Percentiles rank a stretch among this genome's conserved stretches.
Evolutionary conservation across 116 monocot genomes (phyloP).

Genomic region (Phalaenopsis hybrid): DNA sequence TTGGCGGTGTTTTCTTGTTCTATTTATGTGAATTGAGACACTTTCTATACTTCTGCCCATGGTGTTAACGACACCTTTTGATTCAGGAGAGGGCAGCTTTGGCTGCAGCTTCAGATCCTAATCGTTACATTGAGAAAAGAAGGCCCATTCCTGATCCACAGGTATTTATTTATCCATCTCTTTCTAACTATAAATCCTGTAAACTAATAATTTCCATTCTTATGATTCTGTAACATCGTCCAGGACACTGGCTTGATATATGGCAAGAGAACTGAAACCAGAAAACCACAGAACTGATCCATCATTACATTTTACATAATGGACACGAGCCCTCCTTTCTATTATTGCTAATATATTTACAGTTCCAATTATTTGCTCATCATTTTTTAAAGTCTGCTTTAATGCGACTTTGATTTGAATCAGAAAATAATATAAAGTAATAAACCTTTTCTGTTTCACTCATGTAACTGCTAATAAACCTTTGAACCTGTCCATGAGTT

Average conservation of each 20-base stretch:
- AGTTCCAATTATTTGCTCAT: neutral
- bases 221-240: neutral
- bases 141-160: constrained; percentile 78
- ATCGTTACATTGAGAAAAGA: constrained; percentile 82
- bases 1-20: neutral
- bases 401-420: too few species aligned
- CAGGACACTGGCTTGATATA: constrained; percentile 67
- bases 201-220: neutral
- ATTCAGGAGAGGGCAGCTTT: constrained; percentile 78
- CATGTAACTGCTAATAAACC: neutral
- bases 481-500: neutral
- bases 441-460: too few species aligned
- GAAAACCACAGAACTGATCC: constrained; percentile 26
- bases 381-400: too few species aligned
- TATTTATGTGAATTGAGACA: neutral
- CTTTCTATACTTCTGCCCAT: too few species aligned
- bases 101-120: constrained; percentile 74
- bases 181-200: neutral
- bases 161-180: constrained; percentile 21
- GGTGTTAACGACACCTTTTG: neutral
- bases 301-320: neutral
- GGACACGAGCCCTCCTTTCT: neutral
- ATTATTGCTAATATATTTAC: neutral
- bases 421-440: too few species aligned
- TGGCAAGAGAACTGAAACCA: constrained; percentile 38